Evolutionary conservation across 192 early-diverging fungal genomes (phyloP), one percentile per base, ranked within the genome.

Genomic region (Coemansia sp.): DNA sequence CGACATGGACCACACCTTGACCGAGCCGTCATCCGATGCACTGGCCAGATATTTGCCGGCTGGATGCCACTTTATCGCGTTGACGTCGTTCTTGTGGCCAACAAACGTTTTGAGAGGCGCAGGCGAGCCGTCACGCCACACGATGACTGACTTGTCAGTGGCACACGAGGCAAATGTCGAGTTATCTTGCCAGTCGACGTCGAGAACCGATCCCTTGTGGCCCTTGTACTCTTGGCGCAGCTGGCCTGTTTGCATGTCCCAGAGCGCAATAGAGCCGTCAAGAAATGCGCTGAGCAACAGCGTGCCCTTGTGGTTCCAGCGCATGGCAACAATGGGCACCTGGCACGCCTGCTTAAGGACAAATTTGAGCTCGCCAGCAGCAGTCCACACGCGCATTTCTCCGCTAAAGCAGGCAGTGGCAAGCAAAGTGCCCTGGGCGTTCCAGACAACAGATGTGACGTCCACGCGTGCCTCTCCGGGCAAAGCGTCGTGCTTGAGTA

Each of bases 161-260:
- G 93, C 92, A 63, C 91, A 93, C 0, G 93, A 93, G 5, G 97
- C 95, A 86, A 97, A 94, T 8, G 93, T 98, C 1, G 82, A 76
- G 74, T 95, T 91, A 73, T 98, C 94, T 62, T 88, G 85, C 97
- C 97, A 98, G 77, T 95, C 97, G 9, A 94, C 88, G 77, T 96
- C 94, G 58, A 97, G 76, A 11, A 91, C 88, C 2, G 89, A 79
- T 9, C 71, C 77, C 12, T 63, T 34, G 66, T 84, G 82, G 9
- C 55, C 77, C 25, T 48, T 59, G 64, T 76, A 68, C 72, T 79
- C 77, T 42, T 72, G 82, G 3, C 69, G 66, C 31, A 85, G 67
- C 14, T 93, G 86, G 15, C 94, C 94, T 3, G 89, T 87, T 5
- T 74, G 67, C 7, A 87, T 83, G 70, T 97, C 92, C 97, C 95